phyloP scores from a whole-genome alignment of 2,329 filamentous ascomycete genomes.

The Diaporthe vaccinii region DNA sequence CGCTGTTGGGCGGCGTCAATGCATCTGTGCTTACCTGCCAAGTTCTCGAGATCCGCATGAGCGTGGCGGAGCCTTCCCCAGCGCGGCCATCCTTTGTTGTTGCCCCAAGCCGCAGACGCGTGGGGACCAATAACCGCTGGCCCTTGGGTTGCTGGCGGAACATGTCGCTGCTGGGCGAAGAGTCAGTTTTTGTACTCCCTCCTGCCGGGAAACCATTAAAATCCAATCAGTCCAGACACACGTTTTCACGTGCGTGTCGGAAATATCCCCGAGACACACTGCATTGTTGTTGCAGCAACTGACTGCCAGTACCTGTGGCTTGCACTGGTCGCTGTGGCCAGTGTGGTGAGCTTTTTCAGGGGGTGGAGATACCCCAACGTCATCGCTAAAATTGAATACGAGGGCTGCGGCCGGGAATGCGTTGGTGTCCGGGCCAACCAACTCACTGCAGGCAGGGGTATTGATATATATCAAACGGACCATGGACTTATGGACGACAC shows the following conservation, averaged over 20 bases:
- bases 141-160: neutral
- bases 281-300: slow-evolving; percentile 30
- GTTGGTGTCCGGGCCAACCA: slow-evolving; percentile 31
- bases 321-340: neutral
- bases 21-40: neutral
- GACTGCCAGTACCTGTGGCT: neutral
- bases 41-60: slow-evolving; percentile 11
- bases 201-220: neutral
- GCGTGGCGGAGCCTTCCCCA: slow-evolving; percentile 9
- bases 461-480: slow-evolving; percentile 37
- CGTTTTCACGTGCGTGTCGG: neutral
- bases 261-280: neutral
- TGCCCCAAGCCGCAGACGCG: slow-evolving; percentile 2
- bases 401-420: slow-evolving; percentile 17
- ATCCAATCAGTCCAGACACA: neutral
- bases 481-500: slow-evolving; percentile 16
- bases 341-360: slow-evolving; percentile 14
- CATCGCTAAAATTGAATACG: slow-evolving; percentile 31
- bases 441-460: slow-evolving; percentile 6
- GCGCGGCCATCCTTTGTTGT: slow-evolving; percentile 1
- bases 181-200: neutral
- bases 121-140: neutral
- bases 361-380: slow-evolving; percentile 3
- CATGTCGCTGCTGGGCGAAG: neutral
- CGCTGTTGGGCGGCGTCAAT: neutral